Evolutionary conservation across 805 yeast species (phyloP), one percentile per base, ranked within the genome.

Genomic region (Pichia rugopelliculosa): DNA sequence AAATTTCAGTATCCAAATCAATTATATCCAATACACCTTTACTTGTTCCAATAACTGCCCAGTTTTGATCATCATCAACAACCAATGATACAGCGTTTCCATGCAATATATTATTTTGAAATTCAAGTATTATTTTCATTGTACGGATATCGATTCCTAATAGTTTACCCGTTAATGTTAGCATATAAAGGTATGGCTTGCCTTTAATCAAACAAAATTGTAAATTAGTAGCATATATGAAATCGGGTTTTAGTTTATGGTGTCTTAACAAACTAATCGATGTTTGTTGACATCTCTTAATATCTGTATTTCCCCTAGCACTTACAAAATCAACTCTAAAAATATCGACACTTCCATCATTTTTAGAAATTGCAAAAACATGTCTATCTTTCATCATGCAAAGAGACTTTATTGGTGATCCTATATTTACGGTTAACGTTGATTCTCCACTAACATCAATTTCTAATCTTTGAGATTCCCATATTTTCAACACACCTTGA

Each of bases 31-130:
- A 59, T 0, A 82, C 67, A 1, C 97, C 97, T 36, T 74, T 75
- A 0, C 76, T 67, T 0, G 96, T 87, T 0, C 96, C 97, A 2
- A 84, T 59, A 9, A 87, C 61, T 1, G 87, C 60, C 87, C 96
- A 87, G 6, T 75, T 67, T 34, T 59, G 62, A 15, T 71, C 66
- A 0, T 66, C 62, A 46, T 82, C 84, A 21, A 84, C 64, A 1
- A 77, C 71, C 56, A 88, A 77, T 17, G 82, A 66, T 0, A 80
- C 74, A 0, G 83, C 75, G 2, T 77, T 65, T 0, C 98, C 99
- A 65, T 80, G 83, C 1, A 73, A 65, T 0, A 76, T 69, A 5
- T 84, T 82, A 51, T 77, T 82, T 41, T 73, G 73, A 20, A 87
- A 55, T 1, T 53, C 59, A 17, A 67, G 63, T 0, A 63, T 62